Evolutionary conservation across 176 grass and related monocot genomes (phyloP).

Genomic region (Phragmites australis): DNA sequence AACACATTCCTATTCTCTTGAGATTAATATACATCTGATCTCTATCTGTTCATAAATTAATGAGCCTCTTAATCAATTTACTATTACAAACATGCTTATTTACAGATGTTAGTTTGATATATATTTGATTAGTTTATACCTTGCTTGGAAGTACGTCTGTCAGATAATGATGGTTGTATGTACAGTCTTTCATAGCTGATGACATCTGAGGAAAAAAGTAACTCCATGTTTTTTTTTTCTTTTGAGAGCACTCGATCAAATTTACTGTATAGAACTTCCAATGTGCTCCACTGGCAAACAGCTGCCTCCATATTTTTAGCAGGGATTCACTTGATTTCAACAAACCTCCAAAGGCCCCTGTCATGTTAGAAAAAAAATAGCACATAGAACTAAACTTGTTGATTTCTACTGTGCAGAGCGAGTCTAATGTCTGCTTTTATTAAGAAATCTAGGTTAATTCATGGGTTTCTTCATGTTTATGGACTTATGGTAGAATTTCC

Average conservation of each 20-base stretch:
- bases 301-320: neutral
- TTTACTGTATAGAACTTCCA: neutral
- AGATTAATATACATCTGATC: conserved; percentile 6
- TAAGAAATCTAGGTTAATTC: neutral
- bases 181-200: conserved; percentile 7
- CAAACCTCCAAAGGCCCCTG: neutral
- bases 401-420: neutral
- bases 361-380: neutral
- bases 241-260: neutral
- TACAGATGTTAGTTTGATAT: conserved; percentile 21
- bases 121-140: conserved; percentile 2
- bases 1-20: neutral
- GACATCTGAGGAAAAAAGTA: neutral
- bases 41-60: conserved; percentile 1
- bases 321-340: neutral
- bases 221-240: neutral
- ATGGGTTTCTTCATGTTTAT: neutral
- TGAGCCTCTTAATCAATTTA: conserved; percentile 19
- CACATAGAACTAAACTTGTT: conserved; percentile 3
- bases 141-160: neutral
- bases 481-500: neutral
- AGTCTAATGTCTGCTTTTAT: neutral
- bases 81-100: neutral
- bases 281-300: conserved; percentile 2
- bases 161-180: neutral